A percentile compares a stretch with the other conserved stretches of the same genome.
Evolutionary conservation across 2,329 filamentous ascomycete genomes (phyloP).

Genomic region (Calycina marina): DNA sequence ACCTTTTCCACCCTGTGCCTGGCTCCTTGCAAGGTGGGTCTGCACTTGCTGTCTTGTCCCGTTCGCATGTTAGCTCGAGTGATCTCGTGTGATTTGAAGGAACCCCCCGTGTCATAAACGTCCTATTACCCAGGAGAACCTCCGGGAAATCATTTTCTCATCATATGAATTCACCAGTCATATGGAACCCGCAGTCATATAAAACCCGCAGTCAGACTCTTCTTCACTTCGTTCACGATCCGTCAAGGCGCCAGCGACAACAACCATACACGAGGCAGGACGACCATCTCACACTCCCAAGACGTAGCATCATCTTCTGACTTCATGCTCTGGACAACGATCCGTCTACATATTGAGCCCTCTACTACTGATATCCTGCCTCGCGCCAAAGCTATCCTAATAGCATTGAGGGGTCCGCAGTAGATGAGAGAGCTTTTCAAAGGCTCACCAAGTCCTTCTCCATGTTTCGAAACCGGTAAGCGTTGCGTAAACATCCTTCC

Average conservation of each 20-base stretch:
- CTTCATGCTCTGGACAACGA: not conserved
- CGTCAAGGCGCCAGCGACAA: too few species aligned
- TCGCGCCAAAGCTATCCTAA: not conserved
- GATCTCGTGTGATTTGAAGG: too few species aligned
- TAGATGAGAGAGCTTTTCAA: conserved; percentile 10
- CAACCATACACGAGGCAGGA: not conserved
- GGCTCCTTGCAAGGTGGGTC: too few species aligned
- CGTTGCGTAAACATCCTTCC: conserved; percentile 1
- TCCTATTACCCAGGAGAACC: conserved; percentile 10
- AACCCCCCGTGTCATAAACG: conserved; percentile 9
- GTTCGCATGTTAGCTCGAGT: too few species aligned
- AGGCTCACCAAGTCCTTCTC: conserved; percentile 10
- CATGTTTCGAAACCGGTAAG: conserved; percentile 26
- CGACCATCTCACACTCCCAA: not conserved
- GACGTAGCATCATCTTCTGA: not conserved
- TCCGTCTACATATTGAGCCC: not conserved
- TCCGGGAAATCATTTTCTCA: conserved; percentile 10
- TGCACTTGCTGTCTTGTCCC: too few species aligned
- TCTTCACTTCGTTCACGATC: conserved; percentile 3
- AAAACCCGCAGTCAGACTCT: conserved; percentile 11
- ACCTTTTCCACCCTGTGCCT: too few species aligned
- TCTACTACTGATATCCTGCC: not conserved
- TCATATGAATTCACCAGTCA: too few species aligned
- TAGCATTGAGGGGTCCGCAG: conserved; percentile 4
- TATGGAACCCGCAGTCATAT: conserved; percentile 13